Conservation (phyloP, 441 rosid genomes). For the Gossypium gossypioides region DNA sequence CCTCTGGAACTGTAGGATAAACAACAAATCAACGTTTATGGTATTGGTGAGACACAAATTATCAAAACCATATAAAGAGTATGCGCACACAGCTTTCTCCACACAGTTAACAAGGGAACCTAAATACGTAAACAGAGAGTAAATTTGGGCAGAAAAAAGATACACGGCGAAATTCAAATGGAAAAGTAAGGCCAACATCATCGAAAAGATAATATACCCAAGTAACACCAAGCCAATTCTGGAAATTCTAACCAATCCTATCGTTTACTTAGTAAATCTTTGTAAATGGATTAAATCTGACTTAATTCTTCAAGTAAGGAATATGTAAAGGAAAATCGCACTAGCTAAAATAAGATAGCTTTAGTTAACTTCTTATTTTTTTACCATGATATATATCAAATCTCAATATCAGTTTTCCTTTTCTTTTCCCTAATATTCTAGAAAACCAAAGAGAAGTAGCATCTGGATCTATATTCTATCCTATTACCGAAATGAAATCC, state of each 20-base stretch:
- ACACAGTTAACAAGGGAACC: background rate
- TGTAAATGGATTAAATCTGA: background rate
- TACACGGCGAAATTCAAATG: background rate
- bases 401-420: constrained; percentile 2
- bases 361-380: background rate
- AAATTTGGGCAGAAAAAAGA: background rate
- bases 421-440: background rate
- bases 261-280: background rate
- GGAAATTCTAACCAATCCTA: background rate
- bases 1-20: background rate
- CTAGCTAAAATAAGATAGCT: background rate
- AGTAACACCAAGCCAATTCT: background rate
- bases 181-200: background rate
- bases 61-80: background rate
- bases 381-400: background rate
- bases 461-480: constrained; percentile 21
- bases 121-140: background rate
- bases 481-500: background rate
- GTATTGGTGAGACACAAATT: background rate
- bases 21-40: background rate
- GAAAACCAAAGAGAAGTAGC: background rate
- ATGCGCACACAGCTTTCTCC: background rate
- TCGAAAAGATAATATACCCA: background rate
- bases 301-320: background rate
- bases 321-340: background rate